Percentiles rank a stretch among this genome's conserved stretches.
phyloP scores from a whole-genome alignment of 1,284 basidiomycete genomes.

The Rhizoctonia solani region DNA sequence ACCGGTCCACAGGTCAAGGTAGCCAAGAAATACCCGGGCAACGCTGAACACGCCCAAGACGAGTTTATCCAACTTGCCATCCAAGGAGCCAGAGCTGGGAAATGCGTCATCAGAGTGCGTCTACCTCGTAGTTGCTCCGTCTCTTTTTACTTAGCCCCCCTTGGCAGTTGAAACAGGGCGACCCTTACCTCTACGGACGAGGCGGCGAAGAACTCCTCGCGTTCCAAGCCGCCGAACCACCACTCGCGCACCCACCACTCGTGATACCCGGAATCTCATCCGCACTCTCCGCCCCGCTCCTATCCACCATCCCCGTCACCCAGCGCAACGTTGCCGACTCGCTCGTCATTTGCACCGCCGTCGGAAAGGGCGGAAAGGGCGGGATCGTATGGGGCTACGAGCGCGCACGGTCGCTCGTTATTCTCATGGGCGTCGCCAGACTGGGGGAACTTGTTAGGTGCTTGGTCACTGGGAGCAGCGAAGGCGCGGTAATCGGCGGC shows the following conservation, averaged over 20 bases:
- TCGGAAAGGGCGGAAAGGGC: conserved; percentile 84
- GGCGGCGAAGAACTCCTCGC: conserved; percentile 94
- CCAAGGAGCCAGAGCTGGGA: conserved; percentile 75
- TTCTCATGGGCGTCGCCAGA: conserved; percentile 95
- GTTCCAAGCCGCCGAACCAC: conserved; percentile 66
- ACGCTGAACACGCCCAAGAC: conserved; percentile 90
- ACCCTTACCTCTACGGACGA: conserved; percentile 92
- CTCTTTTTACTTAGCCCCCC: not conserved
- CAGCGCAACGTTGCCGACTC: conserved; percentile 93
- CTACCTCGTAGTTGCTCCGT: not conserved
- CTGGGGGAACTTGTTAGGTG: conserved; percentile 72
- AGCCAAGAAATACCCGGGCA: conserved; percentile 96
- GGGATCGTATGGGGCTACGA: conserved; percentile 87
- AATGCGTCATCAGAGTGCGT: conserved; percentile 83
- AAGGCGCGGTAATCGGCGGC: conserved; percentile 41
- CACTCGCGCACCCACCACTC: conserved; percentile 71
- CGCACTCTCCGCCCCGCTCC: conserved; percentile 85
- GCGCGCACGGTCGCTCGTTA: conserved; percentile 74
- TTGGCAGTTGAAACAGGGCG: conserved; percentile 87
- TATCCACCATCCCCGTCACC: conserved; percentile 91
- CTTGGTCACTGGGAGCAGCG: conserved; percentile 46
- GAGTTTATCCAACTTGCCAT: conserved; percentile 93
- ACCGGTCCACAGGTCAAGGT: conserved; percentile 51
- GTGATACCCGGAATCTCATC: conserved; percentile 90
- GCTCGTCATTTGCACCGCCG: conserved; percentile 89